These are phyloP conservation scores for Debaryomycetaceae sp. DNA, from an alignment of 1,139 yeast species.

Conservation along the genomic window DNA sequence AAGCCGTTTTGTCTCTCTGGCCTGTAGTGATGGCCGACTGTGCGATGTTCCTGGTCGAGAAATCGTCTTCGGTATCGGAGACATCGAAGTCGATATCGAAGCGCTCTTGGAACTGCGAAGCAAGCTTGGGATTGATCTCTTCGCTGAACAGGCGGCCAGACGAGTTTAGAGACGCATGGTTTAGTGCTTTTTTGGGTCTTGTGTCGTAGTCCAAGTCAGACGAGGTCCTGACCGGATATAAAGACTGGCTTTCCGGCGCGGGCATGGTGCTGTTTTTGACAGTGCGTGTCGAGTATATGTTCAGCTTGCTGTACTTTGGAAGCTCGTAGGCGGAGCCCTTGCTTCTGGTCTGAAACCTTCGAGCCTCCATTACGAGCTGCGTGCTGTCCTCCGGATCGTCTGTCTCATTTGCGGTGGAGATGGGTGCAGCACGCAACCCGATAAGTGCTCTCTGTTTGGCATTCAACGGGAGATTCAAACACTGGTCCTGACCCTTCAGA, in stretches of 20 bases:
- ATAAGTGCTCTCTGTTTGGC: slow-evolving; percentile 33
- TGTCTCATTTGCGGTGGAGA: not conserved
- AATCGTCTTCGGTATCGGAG: slow-evolving; percentile 4
- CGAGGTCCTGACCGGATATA: not conserved
- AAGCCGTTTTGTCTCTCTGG: not conserved
- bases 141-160: not conserved
- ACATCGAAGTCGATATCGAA: slow-evolving; percentile 10
- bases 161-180: slow-evolving; percentile 1
- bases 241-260: slow-evolving; percentile 1
- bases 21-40: not conserved
- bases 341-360: slow-evolving; percentile 3
- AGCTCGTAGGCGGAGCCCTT: slow-evolving; percentile 1
- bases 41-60: not conserved
- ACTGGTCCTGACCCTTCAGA: slow-evolving; percentile 35
- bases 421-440: slow-evolving; percentile 19
- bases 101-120: slow-evolving; percentile 9
- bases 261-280: not conserved
- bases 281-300: slow-evolving; percentile 4
- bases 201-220: slow-evolving; percentile 1
- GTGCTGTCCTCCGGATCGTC: slow-evolving; percentile 1
- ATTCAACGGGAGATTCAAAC: slow-evolving; percentile 40
- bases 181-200: not conserved
- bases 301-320: slow-evolving; percentile 8
- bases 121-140: not conserved
- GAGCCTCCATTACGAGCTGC: slow-evolving; percentile 6